Base-by-base conservation (phyloP, 2,329 filamentous ascomycete genomes). In the Aspergillus texensis region DNA sequence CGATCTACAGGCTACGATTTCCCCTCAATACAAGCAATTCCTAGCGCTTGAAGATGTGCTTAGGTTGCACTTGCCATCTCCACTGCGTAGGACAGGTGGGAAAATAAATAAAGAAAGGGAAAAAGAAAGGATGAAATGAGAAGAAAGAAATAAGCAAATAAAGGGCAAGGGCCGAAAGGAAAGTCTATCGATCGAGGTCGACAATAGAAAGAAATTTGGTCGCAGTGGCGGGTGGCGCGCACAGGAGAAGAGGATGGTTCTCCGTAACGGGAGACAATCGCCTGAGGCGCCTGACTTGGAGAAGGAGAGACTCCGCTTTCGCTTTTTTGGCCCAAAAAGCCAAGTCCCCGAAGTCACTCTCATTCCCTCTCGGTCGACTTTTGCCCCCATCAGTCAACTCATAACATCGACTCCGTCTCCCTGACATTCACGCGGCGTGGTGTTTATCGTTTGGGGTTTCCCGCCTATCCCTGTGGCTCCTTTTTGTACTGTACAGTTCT, bases 251-350 rank as follows among this genome's bases (percentile, higher is more conserved):
- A n/a, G 16, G 26, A 58, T 9, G 36, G 36, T 26, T 58, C 32
- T 41, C 26, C 28, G 45, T 48, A 48, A 46, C 28, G 26, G 24
- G 45, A 32, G 54, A 62, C n/a, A n/a, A 50, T 52, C 57, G 61
- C 61, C 50, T 63, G 39, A 63, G 61, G 57, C 62, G 62, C 62
- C 62, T 62, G 62, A 64, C 55, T 55, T 48, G 19, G 26, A 36
- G 52, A 55, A 30, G 46, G 54, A 61, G 19, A 19, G 39, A 50
- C 62, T 64, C 62, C 62, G 62, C 62, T 64, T 64, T 64, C 62
- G 60, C 62, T 34, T 60, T 62, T 46, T 60, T 24, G 32, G 19
- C 52, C 52, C 16, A 52, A 54, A 54, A 54, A 57, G 60, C 55
- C 60, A 41, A 52, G 58, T 54, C 34, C 39, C 55, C 54, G 26